Percentiles rank a stretch among this genome's conserved stretches.
Evolutionary conservation across 208 protist genomes (phyloP).

Genomic region (Borovskyia barvae): DNA sequence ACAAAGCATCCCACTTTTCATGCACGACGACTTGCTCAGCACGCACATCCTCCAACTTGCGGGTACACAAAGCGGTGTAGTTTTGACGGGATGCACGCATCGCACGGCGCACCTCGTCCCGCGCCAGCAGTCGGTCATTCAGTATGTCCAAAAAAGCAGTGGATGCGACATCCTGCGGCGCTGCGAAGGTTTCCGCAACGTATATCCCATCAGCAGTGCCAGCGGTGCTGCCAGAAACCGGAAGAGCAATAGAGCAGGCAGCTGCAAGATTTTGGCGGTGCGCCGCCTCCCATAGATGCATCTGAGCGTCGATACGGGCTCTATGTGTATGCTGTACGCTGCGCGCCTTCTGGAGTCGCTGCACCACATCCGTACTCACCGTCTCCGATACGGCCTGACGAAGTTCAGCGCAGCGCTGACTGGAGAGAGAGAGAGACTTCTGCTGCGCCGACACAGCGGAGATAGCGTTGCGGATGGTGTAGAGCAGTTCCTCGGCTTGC

Average conservation of each 20-base stretch:
- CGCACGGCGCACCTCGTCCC: conserved; percentile 12
- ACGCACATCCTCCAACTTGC: conserved; percentile 23
- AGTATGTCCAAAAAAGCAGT: conserved; percentile 37
- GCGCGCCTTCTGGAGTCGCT: conserved; percentile 40
- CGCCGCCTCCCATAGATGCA: conserved; percentile 52
- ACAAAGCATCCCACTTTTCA: conserved; percentile 11
- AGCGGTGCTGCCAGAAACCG: conserved; percentile 9
- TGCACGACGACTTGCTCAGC: conserved; percentile 8
- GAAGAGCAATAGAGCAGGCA: conserved; percentile 26
- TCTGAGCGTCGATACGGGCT: conserved; percentile 42
- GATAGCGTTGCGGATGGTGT: conserved; percentile 16
- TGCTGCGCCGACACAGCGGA: conserved; percentile 26
- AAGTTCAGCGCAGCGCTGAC: conserved; percentile 24
- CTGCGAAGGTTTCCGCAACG: conserved; percentile 29
- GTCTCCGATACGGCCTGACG: conserved; percentile 19
- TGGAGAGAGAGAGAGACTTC: conserved; percentile 9
- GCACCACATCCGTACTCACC: conserved; percentile 31
- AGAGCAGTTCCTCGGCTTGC: conserved; percentile 42
- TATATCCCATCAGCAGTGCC: conserved; percentile 4
- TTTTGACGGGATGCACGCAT: conserved; percentile 20
- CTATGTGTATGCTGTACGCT: conserved; percentile 42
- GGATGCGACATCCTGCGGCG: conserved; percentile 30
- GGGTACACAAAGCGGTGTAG: conserved; percentile 22
- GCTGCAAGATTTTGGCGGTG: conserved; percentile 53
- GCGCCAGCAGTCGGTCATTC: conserved; percentile 22